These are phyloP conservation scores for Sporothrix euskadiensis DNA, from an alignment of 2,329 filamentous ascomycete species.

Conservation along the genomic window DNA sequence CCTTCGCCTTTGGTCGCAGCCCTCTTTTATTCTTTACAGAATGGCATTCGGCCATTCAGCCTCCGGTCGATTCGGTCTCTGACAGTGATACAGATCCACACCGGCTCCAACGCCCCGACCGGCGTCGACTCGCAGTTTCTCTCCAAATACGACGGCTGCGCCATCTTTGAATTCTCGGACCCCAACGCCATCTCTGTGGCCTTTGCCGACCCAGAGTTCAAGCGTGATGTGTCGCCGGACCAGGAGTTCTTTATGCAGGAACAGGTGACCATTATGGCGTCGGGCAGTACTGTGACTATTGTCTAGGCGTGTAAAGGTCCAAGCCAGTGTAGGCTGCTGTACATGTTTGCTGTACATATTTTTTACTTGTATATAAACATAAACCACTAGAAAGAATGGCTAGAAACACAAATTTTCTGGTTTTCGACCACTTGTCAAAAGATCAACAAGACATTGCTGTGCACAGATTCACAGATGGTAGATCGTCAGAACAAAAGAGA, in stretches of 20 bases:
- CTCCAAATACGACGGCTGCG: conserved; percentile 38
- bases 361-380: neutral
- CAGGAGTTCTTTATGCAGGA: conserved; percentile 24
- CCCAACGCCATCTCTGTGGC: conserved; percentile 36
- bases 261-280: conserved; percentile 16
- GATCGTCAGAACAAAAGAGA: neutral
- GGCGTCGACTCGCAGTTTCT: conserved; percentile 28
- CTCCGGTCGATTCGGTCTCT: neutral
- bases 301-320: neutral
- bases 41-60: too few species aligned
- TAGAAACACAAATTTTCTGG: neutral
- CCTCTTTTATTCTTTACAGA: neutral
- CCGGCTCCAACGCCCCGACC: conserved; percentile 33
- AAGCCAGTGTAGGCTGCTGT: neutral
- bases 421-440: neutral
- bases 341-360: neutral
- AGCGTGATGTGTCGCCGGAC: conserved; percentile 12
- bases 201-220: conserved; percentile 39
- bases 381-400: neutral
- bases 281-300: conserved; percentile 25
- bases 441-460: neutral
- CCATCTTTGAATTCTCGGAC: conserved; percentile 38
- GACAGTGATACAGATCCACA: conserved; percentile 33
- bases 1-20: neutral
- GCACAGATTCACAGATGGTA: neutral